Evolutionary conservation across 140 eudicot genomes (phyloP).

Genomic region (Bidens hawaiensis): DNA sequence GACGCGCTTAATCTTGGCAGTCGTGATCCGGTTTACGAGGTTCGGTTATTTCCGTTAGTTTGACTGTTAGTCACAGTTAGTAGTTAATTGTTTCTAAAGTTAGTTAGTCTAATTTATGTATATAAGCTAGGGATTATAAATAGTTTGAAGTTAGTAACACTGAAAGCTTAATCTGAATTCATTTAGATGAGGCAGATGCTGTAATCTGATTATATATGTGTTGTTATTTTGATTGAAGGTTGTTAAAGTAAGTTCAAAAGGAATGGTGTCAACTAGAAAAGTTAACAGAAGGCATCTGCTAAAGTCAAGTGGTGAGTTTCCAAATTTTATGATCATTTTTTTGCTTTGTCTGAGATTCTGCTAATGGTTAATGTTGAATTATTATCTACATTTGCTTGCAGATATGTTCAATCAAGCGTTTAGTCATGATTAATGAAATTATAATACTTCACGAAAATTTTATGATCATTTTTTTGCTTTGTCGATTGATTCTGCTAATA

Average conservation of each 20-base stretch:
- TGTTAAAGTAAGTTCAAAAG: conserved; percentile 82
- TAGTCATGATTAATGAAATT: neutral
- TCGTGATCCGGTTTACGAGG: conserved; percentile 98
- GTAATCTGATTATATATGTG: neutral
- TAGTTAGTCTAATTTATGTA: too few relatives aligned
- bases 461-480: conserved; percentile 8
- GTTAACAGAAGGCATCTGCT: conserved; percentile 69
- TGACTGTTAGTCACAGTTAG: too few relatives aligned
- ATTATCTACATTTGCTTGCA: neutral
- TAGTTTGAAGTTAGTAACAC: too few relatives aligned
- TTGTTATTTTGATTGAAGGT: conserved; percentile 44
- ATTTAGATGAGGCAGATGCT: neutral
- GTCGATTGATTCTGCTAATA: neutral
- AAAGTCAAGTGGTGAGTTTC: conserved; percentile 75
- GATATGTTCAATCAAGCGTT: neutral
- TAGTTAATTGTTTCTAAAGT: too few relatives aligned
- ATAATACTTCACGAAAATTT: conserved; percentile 5
- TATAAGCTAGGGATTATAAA: too few relatives aligned
- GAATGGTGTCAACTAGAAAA: conserved; percentile 76
- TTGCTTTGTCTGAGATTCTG: conserved; percentile 3
- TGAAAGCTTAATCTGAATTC: conserved; percentile 6
- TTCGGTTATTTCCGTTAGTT: too few relatives aligned
- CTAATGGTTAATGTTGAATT: neutral
- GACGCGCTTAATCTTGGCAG: conserved; percentile 78
- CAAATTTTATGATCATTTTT: neutral